Evolutionary conservation across 371 early-diverging fungal species (phyloP), one percentile per base, ranked within the genome.

Genomic region (Actinomortierella ambigua): DNA sequence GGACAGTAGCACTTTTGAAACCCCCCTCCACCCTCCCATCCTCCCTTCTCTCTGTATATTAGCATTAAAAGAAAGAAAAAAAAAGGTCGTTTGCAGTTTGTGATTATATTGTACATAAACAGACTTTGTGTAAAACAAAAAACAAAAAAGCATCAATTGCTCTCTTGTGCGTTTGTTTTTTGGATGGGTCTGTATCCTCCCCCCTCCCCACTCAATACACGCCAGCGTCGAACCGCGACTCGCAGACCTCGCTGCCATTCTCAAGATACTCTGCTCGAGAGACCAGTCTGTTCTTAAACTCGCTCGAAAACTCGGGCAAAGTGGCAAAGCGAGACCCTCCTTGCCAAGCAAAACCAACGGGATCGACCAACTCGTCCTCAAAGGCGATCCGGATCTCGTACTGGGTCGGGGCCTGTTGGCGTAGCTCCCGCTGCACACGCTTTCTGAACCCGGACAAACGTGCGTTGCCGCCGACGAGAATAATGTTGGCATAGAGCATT

Each of bases 391-490:
- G 77, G 22, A 93, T 76, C n/a, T 85, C 85, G 59, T 77, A 88
- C 29, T 88, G 85, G 15, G 76, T 77, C 1, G 93, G 88, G 8
- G 81, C 88, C 55, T 88, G 27, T 15, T 78, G 69, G 26, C 90
- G 84, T 43, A 95, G 63, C 49, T 93, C 95, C 39, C 78, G 67
- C 28, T 79, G 75, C 24, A 95, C 77, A 44, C 95, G 78, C 53
- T 88, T 83, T 50, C 66, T 71, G 59, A 88, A 87, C 20, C 94
- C 94, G 2, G 83, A 84, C 17, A 94, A 76, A 29, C 73, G 68
- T 2, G 90, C 82, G 61, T 88, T 88, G 7, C 95, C 95, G 26
- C 95, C 95, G 3, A 88, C 82, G 14, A 95, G 66, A 8, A 93
- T 63, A 18, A 95, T 85, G 63, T 93, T 94, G 28, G 86, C 86